Evolutionary conservation across 2,329 filamentous ascomycete species (phyloP).

Genomic region (Cadophora malorum): DNA sequence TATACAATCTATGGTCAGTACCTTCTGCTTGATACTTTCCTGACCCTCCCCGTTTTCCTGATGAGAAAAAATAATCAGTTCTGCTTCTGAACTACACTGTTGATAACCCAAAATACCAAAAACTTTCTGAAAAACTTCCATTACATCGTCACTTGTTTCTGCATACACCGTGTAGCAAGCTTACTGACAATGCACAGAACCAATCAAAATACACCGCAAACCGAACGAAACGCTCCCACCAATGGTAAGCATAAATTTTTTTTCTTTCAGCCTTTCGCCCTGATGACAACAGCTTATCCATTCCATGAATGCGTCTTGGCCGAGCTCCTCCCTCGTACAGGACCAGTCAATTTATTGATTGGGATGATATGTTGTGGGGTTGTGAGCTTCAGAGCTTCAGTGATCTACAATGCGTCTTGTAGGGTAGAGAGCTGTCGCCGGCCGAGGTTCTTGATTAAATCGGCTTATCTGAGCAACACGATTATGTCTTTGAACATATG

Average conservation of each 20-base stretch:
- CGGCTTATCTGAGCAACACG: constrained; percentile 67
- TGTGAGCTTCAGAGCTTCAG: constrained; percentile 65
- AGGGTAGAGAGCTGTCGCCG: constrained; percentile 57
- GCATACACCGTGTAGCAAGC: no score
- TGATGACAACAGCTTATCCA: constrained; percentile 77
- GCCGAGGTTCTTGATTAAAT: constrained; percentile 71
- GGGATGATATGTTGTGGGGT: constrained; percentile 81
- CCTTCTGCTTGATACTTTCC: constrained; percentile 8
- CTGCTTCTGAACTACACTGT: constrained; percentile 75
- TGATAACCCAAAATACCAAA: constrained; percentile 70
- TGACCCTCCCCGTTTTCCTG: constrained; percentile 52
- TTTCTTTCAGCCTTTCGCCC: constrained; percentile 33
- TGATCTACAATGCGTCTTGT: constrained; percentile 64
- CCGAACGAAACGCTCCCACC: not conserved
- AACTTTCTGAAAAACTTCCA: constrained; percentile 57
- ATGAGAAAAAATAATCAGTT: constrained; percentile 74
- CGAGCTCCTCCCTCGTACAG: constrained; percentile 78
- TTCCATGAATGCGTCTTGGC: constrained; percentile 72
- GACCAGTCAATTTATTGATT: constrained; percentile 56
- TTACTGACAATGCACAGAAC: constrained; percentile 27
- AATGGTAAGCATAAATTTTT: constrained; percentile 35
- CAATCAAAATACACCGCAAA: not conserved
- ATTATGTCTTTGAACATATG: constrained; percentile 4
- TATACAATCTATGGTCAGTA: constrained; percentile 19
- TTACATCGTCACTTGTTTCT: constrained; percentile 23